Evolutionary conservation across 2,329 filamentous ascomycete species (phyloP), one percentile per base, ranked within the genome.

Genomic region (Tolypocladium ophioglossoides): DNA sequence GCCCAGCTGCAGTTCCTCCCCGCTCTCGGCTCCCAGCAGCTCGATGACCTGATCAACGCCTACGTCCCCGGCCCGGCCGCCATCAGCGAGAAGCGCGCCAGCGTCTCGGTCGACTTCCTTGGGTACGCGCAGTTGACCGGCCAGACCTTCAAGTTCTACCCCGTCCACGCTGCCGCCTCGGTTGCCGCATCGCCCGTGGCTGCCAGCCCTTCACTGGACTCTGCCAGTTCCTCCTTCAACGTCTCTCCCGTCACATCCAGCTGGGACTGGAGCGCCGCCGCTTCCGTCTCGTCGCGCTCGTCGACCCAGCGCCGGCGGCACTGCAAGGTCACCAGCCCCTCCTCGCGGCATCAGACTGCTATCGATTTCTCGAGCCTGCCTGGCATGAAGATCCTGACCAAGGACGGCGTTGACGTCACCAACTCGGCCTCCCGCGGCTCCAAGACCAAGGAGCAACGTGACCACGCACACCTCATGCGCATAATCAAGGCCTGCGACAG

Each of bases 391-490:
- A 85, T 86, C 58, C 75, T 85, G 72, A 85, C 82, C 55, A 79
- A 76, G 64, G 81, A 83, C 58, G 83, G 83, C 50, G 69, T 71
- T 44, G 83, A 86, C 63, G 78, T 86, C 54, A 86, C 83, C 47
- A 80, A 83, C 66, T 76, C 78, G 54, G 79, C 80, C 16, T 82
- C 80, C 18, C 76, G 82, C 40, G 81, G 82, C 37, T 81, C 77
- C 66, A 85, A 85, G 71, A 83, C 83, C 52, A 83, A 83, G 73
- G 82, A 85, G 72, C 82, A 85, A 72, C 77, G 83, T 37, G 82
- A 85, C 52, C 83, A 85, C 63, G 83, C 83, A 7, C 82, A 84
- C 60, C 69, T 85, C 49, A 85, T 86, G 79, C 74, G 83, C 56
- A 82, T 83, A 63, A 80, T 85, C 65, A 84, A 84, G 70, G 83